phyloP scores from a whole-genome alignment of 306 rosid species.

The Alnus rubra region DNA sequence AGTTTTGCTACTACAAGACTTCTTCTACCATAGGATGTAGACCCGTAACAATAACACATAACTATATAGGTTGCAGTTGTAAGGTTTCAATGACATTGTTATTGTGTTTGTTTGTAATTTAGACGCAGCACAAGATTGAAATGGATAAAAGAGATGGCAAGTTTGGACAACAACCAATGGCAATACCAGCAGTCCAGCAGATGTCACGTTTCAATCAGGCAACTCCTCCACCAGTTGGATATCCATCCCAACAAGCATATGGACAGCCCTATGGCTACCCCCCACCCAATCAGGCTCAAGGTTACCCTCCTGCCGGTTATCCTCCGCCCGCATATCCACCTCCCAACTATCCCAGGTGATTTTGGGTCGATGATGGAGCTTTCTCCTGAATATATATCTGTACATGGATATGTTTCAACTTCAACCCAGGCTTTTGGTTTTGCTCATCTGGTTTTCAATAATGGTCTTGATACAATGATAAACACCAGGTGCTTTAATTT shows the following conservation, averaged over 20 bases:
- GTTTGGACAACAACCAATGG: slow-evolving; percentile 74
- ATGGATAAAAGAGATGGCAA: slow-evolving; percentile 90
- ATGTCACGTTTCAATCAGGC: slow-evolving; percentile 88
- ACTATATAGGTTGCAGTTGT: not conserved
- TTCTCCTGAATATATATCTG: not conserved
- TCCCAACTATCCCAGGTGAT: slow-evolving; percentile 54
- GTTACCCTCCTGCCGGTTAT: slow-evolving; percentile 61
- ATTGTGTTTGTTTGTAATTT: slow-evolving; percentile 17
- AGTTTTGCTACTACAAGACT: no score
- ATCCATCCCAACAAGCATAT: slow-evolving; percentile 54
- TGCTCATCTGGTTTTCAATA: not conserved
- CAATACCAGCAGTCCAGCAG: slow-evolving; percentile 60
- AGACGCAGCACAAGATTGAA: slow-evolving; percentile 95
- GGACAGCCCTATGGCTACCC: slow-evolving; percentile 74
- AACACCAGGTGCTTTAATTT: not conserved
- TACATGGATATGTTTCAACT: not conserved
- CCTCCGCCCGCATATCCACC: slow-evolving; percentile 42
- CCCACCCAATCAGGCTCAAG: slow-evolving; percentile 26
- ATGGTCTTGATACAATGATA: not conserved
- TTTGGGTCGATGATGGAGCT: not conserved
- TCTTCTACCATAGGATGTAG: no score
- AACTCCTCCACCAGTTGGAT: slow-evolving; percentile 73
- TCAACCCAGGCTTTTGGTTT: not conserved
- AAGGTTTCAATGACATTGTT: not conserved
- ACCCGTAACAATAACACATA: no score